Conservation (phyloP, 305 asterid species). For the Fraxinus velutina region DNA sequence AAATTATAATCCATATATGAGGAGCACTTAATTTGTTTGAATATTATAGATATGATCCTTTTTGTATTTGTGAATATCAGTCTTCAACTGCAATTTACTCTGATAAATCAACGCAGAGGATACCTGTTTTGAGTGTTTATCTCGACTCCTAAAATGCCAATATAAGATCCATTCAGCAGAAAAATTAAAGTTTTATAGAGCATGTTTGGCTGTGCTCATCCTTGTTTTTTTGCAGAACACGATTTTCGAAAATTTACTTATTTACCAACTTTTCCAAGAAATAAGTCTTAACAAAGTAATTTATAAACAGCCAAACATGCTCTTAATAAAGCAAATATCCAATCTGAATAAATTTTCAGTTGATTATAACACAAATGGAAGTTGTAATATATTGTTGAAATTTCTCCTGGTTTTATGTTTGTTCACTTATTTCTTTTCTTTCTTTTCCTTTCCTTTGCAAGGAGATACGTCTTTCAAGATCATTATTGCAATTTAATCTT, state of each 20-base stretch:
- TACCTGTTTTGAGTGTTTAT: background rate
- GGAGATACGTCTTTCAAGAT: background rate
- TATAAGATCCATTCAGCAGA: background rate
- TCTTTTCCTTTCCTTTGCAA: background rate
- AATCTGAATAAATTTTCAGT: background rate
- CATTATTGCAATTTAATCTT: background rate
- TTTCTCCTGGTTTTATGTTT: background rate
- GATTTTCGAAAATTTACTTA: background rate
- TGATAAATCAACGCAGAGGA: background rate
- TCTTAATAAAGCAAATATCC: background rate
- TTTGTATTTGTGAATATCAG: background rate
- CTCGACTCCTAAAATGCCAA: background rate
- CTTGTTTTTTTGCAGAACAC: background rate
- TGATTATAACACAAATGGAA: background rate
- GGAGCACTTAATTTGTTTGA: background rate
- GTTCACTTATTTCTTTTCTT: background rate
- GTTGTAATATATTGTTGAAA: background rate
- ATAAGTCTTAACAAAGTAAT: background rate
- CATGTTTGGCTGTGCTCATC: background rate
- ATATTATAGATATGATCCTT: background rate
- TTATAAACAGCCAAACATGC: background rate
- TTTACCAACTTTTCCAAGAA: background rate
- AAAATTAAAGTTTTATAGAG: background rate
- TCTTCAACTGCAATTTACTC: background rate
- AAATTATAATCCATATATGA: background rate